These are phyloP conservation scores for Juglanconis sp. DNA, from an alignment of 2,329 filamentous ascomycete species.

Conservation along the genomic window DNA sequence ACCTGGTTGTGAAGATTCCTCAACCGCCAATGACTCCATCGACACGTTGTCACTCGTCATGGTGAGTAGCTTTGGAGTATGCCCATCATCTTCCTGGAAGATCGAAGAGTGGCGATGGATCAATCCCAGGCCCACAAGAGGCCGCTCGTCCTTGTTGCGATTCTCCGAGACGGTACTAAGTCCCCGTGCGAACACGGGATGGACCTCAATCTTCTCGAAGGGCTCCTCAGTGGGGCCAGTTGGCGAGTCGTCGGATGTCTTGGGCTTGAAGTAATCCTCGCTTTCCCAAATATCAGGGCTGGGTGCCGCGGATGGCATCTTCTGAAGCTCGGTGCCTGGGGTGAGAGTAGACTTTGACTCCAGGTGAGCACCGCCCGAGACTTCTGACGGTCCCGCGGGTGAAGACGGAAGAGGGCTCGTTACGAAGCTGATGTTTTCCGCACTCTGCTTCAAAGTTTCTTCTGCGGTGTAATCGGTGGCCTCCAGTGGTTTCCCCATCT, in stretches of 20 bases:
- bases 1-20: conserved; percentile 11
- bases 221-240: background rate
- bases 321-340: conserved; percentile 21
- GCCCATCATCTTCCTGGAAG: conserved; percentile 27
- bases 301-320: conserved; percentile 11
- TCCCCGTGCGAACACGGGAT: conserved; percentile 21
- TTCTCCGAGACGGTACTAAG: conserved; percentile 15
- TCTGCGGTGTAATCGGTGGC: background rate
- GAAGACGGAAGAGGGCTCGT: background rate
- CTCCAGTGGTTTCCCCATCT: background rate
- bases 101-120: conserved; percentile 26
- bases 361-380: background rate
- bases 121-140: conserved; percentile 26
- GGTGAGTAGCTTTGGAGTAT: conserved; percentile 30
- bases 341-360: background rate
- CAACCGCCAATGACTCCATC: conserved; percentile 17
- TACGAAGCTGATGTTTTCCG: background rate
- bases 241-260: conserved; percentile 13
- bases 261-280: conserved; percentile 26
- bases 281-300: conserved; percentile 24
- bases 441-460: background rate
- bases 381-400: background rate
- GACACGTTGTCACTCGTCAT: conserved; percentile 21
- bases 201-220: conserved; percentile 21
- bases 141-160: conserved; percentile 16